Evolutionary conservation across 495 filamentous ascomycete genomes (phyloP).

Genomic region (Penicillium antarcticum): DNA sequence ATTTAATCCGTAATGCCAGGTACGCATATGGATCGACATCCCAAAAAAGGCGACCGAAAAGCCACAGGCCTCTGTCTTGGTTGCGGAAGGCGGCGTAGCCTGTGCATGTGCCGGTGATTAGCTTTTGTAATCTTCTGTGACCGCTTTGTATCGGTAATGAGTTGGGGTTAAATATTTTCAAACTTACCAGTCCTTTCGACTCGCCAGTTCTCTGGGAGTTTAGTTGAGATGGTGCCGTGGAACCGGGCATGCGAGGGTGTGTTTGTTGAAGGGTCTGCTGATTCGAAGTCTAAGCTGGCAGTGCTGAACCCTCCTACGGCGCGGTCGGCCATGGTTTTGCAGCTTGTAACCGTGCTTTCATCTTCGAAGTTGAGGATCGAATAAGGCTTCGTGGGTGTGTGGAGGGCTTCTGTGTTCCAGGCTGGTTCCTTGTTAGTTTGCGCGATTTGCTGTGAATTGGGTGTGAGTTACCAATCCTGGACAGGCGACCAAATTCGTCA

Average conservation of each 20-base stretch:
- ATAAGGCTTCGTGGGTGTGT: constrained; percentile 46
- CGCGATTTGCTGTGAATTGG: neutral
- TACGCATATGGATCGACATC: constrained; percentile 86
- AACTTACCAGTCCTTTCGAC: constrained; percentile 63
- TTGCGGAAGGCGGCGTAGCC: constrained; percentile 93
- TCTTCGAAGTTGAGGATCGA: constrained; percentile 58
- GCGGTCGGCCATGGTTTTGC: constrained; percentile 81
- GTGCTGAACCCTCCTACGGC: constrained; percentile 84
- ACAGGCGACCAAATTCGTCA: constrained; percentile 61
- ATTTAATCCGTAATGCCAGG: constrained; percentile 85
- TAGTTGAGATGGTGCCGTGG: constrained; percentile 81
- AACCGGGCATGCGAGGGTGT: constrained; percentile 66
- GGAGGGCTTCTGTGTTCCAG: constrained; percentile 47
- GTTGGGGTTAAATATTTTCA: neutral
- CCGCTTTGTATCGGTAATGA: too few species aligned
- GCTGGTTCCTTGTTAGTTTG: constrained; percentile 29
- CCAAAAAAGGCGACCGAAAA: constrained; percentile 83
- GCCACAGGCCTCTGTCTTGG: constrained; percentile 47
- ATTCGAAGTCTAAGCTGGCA: constrained; percentile 66
- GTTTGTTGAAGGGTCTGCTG: constrained; percentile 36
- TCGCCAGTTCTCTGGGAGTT: constrained; percentile 58
- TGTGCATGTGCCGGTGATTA: constrained; percentile 32
- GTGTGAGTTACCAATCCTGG: constrained; percentile 49
- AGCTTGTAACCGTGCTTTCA: constrained; percentile 55
- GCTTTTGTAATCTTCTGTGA: too few species aligned